phyloP scores from a whole-genome alignment of 176 grass and related monocot genomes.

The Avena insularis region DNA sequence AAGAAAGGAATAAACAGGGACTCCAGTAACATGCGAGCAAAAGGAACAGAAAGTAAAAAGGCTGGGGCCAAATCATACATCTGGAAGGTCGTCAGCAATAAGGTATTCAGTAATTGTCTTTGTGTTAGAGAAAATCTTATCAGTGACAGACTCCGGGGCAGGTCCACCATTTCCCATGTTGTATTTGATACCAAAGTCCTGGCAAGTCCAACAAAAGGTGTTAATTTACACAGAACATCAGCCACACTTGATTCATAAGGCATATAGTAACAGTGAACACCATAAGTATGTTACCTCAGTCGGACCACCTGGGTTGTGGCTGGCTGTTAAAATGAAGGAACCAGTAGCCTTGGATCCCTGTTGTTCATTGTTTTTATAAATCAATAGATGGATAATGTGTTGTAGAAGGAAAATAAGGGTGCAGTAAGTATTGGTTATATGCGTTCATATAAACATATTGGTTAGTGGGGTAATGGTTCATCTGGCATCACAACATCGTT shows the following conservation, averaged over 20 bases:
- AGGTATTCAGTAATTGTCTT: conserved; percentile 81
- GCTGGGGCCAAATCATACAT: conserved; percentile 52
- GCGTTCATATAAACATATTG: neutral
- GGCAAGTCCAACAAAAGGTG: conserved; percentile 38
- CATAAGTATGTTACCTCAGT: conserved; percentile 66
- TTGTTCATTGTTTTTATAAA: conserved; percentile 40
- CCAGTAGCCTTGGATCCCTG: conserved; percentile 97
- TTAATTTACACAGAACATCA: conserved; percentile 33
- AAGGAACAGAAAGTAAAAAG: conserved; percentile 35
- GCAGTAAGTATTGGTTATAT: neutral
- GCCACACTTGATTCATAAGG: neutral
- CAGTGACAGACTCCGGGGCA: conserved; percentile 90
- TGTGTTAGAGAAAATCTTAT: conserved; percentile 90
- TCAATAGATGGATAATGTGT: conserved; percentile 20
- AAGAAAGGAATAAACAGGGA: conserved; percentile 16
- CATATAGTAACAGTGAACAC: conserved; percentile 23
- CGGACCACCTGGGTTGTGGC: conserved; percentile 93
- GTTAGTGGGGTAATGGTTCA: neutral
- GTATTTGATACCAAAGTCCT: conserved; percentile 99
- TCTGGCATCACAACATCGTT: neutral
- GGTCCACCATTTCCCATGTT: conserved; percentile 99
- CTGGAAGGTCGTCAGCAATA: conserved; percentile 84
- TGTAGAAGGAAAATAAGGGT: neutral
- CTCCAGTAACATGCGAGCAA: neutral
- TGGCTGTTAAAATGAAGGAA: conserved; percentile 93